Evolutionary conservation across 441 rosid genomes (phyloP).

Genomic region (Euphorbia schlechtendalii): DNA sequence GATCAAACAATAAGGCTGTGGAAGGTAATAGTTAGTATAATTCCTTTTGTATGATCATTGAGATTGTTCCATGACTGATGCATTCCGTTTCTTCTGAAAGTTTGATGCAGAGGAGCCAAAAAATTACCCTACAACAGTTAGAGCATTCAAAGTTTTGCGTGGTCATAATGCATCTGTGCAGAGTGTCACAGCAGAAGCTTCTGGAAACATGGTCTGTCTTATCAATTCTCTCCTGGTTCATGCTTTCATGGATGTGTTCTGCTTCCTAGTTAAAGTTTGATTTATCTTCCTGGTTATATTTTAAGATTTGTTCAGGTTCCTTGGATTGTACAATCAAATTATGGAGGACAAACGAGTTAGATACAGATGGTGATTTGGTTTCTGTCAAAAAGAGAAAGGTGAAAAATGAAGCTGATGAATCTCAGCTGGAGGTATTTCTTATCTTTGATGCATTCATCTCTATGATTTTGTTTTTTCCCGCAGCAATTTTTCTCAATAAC

Average conservation of each 20-base stretch:
- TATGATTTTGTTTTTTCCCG: background rate
- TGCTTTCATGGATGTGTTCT: background rate
- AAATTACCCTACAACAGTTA: conserved; percentile 42
- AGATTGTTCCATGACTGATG: conserved; percentile 3
- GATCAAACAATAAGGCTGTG: conserved; percentile 84
- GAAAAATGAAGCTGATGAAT: conserved; percentile 48
- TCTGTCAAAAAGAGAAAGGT: conserved; percentile 81
- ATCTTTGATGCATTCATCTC: background rate
- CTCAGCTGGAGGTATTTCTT: conserved; percentile 64
- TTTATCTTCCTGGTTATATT: background rate
- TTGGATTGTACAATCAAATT: conserved; percentile 86
- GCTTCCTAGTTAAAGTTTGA: background rate
- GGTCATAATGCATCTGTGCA: conserved; percentile 89
- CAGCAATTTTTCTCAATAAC: background rate
- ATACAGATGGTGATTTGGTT: conserved; percentile 43
- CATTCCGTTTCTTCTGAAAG: conserved; percentile 36
- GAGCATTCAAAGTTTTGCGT: conserved; percentile 67
- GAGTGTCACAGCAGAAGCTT: conserved; percentile 60
- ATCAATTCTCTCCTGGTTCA: conserved; percentile 5
- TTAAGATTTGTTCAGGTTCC: conserved; percentile 65
- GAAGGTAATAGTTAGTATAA: conserved; percentile 55
- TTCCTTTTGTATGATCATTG: conserved; percentile 11
- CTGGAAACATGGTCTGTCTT: conserved; percentile 64
- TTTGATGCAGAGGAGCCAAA: conserved; percentile 41
- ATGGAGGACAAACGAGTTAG: conserved; percentile 59